Evolutionary conservation across 140 eudicot species (phyloP).

Genomic region (Bidens hawaiensis): DNA sequence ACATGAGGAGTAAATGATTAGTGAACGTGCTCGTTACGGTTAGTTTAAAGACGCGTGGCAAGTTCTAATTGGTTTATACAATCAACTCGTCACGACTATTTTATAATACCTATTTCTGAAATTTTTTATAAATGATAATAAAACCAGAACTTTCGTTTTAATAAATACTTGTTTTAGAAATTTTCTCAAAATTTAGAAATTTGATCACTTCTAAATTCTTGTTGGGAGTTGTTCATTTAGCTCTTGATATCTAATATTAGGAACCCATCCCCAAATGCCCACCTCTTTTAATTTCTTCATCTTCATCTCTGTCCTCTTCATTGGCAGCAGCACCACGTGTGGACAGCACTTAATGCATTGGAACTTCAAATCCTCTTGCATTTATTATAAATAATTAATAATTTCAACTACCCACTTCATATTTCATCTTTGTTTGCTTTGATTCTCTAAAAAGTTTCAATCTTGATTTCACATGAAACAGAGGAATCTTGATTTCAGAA

Average conservation of each 20-base stretch:
- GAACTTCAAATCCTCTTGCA: slow-evolving; percentile 16
- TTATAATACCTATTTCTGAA: too few species aligned
- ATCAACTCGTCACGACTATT: too few species aligned
- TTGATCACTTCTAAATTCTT: not conserved
- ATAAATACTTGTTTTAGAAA: too few species aligned
- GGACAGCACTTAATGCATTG: slow-evolving; percentile 32
- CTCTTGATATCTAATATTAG: too few species aligned
- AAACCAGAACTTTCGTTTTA: too few species aligned
- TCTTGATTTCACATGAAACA: slow-evolving; percentile 26
- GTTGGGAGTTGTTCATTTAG: not conserved
- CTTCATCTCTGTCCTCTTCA: slow-evolving; percentile 34
- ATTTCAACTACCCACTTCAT: slow-evolving; percentile 30
- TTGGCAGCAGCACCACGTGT: slow-evolving; percentile 52
- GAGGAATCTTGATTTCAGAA: too few species aligned
- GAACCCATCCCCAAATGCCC: slow-evolving; percentile 9
- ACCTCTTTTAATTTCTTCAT: slow-evolving; percentile 24
- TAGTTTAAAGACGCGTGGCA: too few species aligned
- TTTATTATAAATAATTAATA: slow-evolving; percentile 8
- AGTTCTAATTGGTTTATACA: too few species aligned
- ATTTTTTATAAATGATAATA: too few species aligned
- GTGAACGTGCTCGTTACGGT: too few species aligned
- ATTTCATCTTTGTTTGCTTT: slow-evolving; percentile 22
- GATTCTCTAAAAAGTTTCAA: slow-evolving; percentile 14
- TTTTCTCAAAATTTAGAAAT: not conserved
- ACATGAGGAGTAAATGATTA: too few species aligned